phyloP scores from a whole-genome alignment of 768 basidiomycete genomes.

The Amylocystis lapponica region DNA sequence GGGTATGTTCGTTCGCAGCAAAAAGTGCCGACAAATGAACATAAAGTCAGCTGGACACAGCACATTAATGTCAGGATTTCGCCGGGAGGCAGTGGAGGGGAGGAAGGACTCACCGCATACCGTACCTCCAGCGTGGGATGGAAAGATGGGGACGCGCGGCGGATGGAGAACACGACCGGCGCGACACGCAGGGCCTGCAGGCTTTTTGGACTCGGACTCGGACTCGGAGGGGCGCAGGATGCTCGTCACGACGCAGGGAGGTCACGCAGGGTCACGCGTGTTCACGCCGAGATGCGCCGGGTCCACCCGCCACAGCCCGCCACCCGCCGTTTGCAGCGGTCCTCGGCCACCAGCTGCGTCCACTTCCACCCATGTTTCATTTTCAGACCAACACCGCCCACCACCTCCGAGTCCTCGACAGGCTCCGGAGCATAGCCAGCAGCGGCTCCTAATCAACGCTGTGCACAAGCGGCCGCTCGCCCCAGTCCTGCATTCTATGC shows the following conservation, averaged over 20 bases:
- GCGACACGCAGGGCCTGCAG: constrained; percentile 4
- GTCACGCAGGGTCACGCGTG: constrained; percentile 1
- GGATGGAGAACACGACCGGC: not conserved
- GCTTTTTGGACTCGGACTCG: constrained; percentile 3
- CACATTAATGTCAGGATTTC: not conserved
- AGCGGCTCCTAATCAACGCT: too few species aligned
- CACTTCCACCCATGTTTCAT: too few species aligned
- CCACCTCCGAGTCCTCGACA: too few species aligned
- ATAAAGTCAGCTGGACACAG: constrained; percentile 56
- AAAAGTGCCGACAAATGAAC: constrained; percentile 64
- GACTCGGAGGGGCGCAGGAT: not conserved
- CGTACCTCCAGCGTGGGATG: constrained; percentile 25
- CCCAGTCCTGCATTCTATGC: too few species aligned
- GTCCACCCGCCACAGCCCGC: too few species aligned
- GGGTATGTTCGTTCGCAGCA: constrained; percentile 35
- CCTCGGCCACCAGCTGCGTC: too few species aligned
- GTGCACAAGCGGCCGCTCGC: too few species aligned
- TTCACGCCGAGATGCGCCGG: not conserved
- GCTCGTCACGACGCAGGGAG: too few species aligned
- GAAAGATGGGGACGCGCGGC: constrained; percentile 4
- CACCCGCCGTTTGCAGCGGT: too few species aligned
- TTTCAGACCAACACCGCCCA: too few species aligned
- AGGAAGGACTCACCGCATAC: constrained; percentile 46
- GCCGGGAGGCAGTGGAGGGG: not conserved
- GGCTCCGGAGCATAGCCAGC: too few species aligned